phyloP scores from a whole-genome alignment of 108 stramenopile species.

The Halocafeteria seosinensis region DNA sequence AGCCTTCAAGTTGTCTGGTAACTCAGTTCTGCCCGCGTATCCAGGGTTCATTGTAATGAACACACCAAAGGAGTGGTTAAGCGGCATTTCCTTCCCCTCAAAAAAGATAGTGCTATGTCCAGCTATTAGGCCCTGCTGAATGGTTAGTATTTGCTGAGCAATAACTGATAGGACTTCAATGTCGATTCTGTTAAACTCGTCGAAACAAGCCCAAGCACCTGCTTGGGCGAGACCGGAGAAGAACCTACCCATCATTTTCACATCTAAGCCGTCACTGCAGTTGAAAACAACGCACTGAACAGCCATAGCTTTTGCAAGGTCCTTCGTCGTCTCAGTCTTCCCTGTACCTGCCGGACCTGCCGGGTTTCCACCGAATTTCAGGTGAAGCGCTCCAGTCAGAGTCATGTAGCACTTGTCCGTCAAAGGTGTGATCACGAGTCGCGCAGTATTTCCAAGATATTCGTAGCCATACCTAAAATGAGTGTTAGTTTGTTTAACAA shows the following conservation, averaged over 20 bases:
- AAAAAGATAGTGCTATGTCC: conserved; percentile 32
- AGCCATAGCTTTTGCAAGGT: conserved; percentile 46
- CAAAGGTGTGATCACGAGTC: conserved; percentile 43
- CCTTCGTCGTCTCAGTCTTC: conserved; percentile 46
- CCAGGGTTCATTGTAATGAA: conserved; percentile 51
- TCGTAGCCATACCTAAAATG: conserved; percentile 37
- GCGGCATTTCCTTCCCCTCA: conserved; percentile 40
- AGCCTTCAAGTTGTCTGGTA: conserved; percentile 42
- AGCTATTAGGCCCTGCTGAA: conserved; percentile 38
- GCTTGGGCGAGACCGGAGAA: conserved; percentile 43
- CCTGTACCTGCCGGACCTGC: conserved; percentile 38
- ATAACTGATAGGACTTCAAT: conserved; percentile 46
- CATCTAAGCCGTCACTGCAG: conserved; percentile 47
- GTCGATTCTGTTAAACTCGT: conserved; percentile 46
- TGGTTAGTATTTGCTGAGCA: conserved; percentile 47
- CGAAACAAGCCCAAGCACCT: conserved; percentile 45
- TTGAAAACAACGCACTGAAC: conserved; percentile 50
- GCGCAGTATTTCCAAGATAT: conserved; percentile 38
- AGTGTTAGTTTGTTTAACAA: conserved; percentile 43
- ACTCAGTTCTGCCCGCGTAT: conserved; percentile 33
- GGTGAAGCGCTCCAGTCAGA: conserved; percentile 40
- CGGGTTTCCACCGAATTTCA: conserved; percentile 38
- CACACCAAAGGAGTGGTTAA: conserved; percentile 31
- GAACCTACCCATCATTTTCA: conserved; percentile 45
- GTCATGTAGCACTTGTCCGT: conserved; percentile 50